phyloP scores from a whole-genome alignment of 2,329 filamentous ascomycete genomes.

The Fusarium camptoceras region DNA sequence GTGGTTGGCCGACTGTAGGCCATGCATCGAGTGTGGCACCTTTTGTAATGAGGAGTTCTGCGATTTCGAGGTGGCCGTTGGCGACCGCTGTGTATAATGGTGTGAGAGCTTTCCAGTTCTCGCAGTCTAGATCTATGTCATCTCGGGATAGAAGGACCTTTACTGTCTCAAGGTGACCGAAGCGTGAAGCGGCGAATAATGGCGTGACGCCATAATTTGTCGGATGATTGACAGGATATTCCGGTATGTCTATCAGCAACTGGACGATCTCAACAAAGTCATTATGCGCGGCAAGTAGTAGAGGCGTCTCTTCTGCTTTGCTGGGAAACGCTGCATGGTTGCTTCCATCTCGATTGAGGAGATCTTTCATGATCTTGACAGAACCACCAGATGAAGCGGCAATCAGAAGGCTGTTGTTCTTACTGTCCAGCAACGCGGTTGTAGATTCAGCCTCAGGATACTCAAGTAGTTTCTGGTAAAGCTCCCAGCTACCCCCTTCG shows the following conservation, averaged over 20 bases:
- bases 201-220: accelerated
- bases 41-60: not conserved
- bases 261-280: accelerated
- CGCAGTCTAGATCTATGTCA: accelerated
- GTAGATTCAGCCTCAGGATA: accelerated
- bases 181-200: not conserved
- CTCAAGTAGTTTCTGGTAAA: not conserved
- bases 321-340: accelerated
- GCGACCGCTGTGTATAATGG: not conserved
- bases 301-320: accelerated
- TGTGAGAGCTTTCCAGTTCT: accelerated
- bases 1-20: not conserved
- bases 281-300: accelerated
- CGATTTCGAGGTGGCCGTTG: not conserved
- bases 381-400: not conserved
- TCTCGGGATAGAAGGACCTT: accelerated
- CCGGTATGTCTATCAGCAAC: accelerated
- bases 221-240: accelerated
- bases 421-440: not conserved
- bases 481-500: accelerated
- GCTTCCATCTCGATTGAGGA: accelerated
- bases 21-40: accelerated
- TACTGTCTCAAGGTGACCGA: accelerated
- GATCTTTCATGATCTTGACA: not conserved
- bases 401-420: not conserved